Percentiles rank a stretch among this genome's conserved stretches.
Evolutionary conservation across 2,329 filamentous ascomycete genomes (phyloP).

Genomic region (Arthrobotrys pseudoclavata): DNA sequence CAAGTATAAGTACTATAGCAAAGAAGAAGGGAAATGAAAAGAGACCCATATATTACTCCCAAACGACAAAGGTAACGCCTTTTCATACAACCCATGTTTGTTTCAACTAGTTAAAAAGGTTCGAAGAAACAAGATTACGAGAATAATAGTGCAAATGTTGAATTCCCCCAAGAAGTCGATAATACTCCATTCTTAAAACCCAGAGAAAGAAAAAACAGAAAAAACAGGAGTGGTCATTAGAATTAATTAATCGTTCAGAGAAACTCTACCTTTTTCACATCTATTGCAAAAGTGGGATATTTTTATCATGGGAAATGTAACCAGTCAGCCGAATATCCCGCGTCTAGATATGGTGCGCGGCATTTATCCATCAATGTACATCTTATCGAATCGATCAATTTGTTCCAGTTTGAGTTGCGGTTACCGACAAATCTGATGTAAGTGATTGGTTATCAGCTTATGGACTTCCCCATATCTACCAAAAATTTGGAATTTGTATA

Average conservation of each 20-base stretch:
- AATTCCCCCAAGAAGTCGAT: not conserved
- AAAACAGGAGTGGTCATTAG: not conserved
- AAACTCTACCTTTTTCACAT: not conserved
- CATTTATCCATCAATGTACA: slow-evolving; percentile 56
- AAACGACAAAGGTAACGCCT: not conserved
- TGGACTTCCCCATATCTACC: too few relatives aligned
- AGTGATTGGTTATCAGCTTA: not conserved
- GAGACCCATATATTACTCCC: too few relatives aligned
- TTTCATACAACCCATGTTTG: not conserved
- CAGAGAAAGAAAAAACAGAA: not conserved
- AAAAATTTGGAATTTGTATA: slow-evolving; percentile 2
- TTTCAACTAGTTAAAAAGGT: not conserved
- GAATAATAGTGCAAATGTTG: not conserved
- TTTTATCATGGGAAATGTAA: slow-evolving; percentile 44
- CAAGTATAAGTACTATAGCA: too few relatives aligned
- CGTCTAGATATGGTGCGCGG: slow-evolving; percentile 47
- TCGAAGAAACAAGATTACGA: not conserved
- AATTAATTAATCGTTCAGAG: not conserved
- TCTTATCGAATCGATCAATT: slow-evolving; percentile 54
- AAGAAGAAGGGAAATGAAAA: too few relatives aligned
- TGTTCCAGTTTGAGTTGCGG: slow-evolving; percentile 58
- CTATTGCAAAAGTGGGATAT: too few relatives aligned
- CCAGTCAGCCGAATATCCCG: slow-evolving; percentile 46
- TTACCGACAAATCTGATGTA: slow-evolving; percentile 50
- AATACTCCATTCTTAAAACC: not conserved